These are phyloP conservation scores for Tolypocladium tundrense DNA, from an alignment of 2,329 filamentous ascomycete genomes.

Conservation along the genomic window DNA sequence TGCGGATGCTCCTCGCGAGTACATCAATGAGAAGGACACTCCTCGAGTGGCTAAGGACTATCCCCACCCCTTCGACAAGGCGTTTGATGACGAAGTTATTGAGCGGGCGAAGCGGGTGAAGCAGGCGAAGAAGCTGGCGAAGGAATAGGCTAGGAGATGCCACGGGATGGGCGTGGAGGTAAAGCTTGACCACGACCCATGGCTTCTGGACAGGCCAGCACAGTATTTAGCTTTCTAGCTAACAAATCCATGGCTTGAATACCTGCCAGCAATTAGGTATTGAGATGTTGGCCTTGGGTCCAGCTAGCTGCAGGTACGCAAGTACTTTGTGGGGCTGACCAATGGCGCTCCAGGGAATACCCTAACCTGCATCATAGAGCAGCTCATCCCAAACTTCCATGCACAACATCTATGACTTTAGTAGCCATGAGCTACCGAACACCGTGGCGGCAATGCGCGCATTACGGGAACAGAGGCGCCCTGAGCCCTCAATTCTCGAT, in stretches of 20 bases:
- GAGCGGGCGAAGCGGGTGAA: background rate
- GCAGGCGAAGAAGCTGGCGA: background rate
- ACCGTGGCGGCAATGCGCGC: slow-evolving; percentile 19
- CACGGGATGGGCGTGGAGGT: background rate
- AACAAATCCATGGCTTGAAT: no score
- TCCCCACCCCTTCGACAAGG: background rate
- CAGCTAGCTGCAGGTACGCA: background rate
- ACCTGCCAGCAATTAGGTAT: background rate
- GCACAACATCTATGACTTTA: background rate
- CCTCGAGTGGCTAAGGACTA: background rate
- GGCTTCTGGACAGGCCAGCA: background rate
- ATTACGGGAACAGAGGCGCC: slow-evolving; percentile 7
- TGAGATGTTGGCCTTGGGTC: background rate
- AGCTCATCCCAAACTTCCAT: background rate
- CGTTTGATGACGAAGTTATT: background rate
- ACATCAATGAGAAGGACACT: background rate
- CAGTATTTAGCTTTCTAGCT: background rate
- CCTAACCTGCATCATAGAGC: background rate
- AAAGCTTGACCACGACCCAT: background rate
- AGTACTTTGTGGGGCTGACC: background rate
- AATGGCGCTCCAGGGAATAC: background rate
- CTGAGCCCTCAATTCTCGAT: background rate
- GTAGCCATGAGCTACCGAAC: slow-evolving; percentile 20
- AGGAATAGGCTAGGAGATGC: background rate
- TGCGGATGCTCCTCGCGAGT: no score